Conservation (phyloP, 2,329 filamentous ascomycete species). For the Colletotrichum sp. region DNA sequence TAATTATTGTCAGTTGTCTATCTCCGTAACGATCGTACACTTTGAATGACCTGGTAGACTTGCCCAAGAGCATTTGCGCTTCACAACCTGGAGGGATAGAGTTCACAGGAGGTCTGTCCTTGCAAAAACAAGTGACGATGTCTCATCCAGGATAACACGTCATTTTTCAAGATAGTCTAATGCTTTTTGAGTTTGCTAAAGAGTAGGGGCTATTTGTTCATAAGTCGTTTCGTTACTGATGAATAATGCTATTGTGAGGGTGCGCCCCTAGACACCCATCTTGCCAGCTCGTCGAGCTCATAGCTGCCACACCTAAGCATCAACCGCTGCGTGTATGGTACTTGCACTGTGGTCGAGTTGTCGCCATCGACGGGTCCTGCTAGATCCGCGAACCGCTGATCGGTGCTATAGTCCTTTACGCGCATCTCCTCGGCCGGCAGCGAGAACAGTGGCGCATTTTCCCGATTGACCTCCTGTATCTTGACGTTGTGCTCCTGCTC, state of each 20-base stretch:
- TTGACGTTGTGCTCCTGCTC: constrained; percentile 12
- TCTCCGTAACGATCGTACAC: background rate
- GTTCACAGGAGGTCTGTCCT: background rate
- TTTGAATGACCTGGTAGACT: background rate
- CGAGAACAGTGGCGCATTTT: constrained; percentile 9
- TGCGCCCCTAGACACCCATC: background rate
- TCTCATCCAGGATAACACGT: background rate
- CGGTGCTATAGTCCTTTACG: constrained; percentile 2
- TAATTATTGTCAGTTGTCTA: background rate
- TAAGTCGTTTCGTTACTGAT: background rate
- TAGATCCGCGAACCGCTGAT: background rate
- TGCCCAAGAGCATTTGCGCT: background rate
- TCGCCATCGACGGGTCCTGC: background rate
- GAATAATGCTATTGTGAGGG: background rate
- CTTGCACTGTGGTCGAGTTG: background rate
- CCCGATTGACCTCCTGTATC: background rate
- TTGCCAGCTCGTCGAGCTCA: constrained; percentile 6
- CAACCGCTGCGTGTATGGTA: constrained; percentile 2
- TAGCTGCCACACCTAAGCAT: constrained; percentile 13
- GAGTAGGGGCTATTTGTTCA: background rate
- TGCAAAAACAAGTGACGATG: background rate
- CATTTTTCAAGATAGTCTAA: background rate
- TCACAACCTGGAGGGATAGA: background rate
- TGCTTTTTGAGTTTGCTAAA: background rate
- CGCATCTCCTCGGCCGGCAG: constrained; percentile 19